Evolutionary conservation across 2,329 filamentous ascomycete genomes (phyloP).

Genomic region (Dactylellina leptospora): DNA sequence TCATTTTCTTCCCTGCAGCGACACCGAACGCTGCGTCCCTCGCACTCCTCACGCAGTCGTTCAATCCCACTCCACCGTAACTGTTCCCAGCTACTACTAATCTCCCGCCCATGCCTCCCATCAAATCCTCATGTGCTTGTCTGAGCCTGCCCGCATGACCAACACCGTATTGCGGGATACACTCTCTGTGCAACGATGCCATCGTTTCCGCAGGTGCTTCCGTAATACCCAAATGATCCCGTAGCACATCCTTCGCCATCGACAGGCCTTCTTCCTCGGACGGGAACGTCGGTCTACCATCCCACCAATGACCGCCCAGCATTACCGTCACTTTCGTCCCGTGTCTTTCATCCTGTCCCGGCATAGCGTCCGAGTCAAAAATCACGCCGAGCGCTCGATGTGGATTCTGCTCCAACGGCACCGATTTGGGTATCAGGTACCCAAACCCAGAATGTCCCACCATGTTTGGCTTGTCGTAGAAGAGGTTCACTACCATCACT

Average conservation of each 20-base stretch:
- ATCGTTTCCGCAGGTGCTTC: slow-evolving; percentile 70
- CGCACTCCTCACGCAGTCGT: slow-evolving; percentile 68
- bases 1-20: slow-evolving; percentile 58
- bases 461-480: slow-evolving; percentile 73
- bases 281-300: slow-evolving; percentile 67
- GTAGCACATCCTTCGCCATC: slow-evolving; percentile 75
- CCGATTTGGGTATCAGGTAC: slow-evolving; percentile 83
- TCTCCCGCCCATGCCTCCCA: slow-evolving; percentile 57
- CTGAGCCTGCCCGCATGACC: slow-evolving; percentile 75
- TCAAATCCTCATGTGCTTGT: slow-evolving; percentile 58
- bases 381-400: slow-evolving; percentile 88
- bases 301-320: slow-evolving; percentile 93
- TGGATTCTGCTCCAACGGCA: slow-evolving; percentile 76
- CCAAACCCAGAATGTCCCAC: slow-evolving; percentile 79
- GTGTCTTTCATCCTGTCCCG: slow-evolving; percentile 47
- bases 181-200: slow-evolving; percentile 72
- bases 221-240: slow-evolving; percentile 77
- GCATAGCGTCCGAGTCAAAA: slow-evolving; percentile 79
- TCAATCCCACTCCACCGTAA: slow-evolving; percentile 65
- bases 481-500: slow-evolving; percentile 92
- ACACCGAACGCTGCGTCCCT: slow-evolving; percentile 65
- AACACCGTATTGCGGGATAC: slow-evolving; percentile 89
- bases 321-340: slow-evolving; percentile 94
- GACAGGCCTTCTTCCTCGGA: slow-evolving; percentile 73
- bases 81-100: slow-evolving; percentile 64